phyloP scores from a whole-genome alignment of 116 monocot species.

The Cymodocea nodosa region DNA sequence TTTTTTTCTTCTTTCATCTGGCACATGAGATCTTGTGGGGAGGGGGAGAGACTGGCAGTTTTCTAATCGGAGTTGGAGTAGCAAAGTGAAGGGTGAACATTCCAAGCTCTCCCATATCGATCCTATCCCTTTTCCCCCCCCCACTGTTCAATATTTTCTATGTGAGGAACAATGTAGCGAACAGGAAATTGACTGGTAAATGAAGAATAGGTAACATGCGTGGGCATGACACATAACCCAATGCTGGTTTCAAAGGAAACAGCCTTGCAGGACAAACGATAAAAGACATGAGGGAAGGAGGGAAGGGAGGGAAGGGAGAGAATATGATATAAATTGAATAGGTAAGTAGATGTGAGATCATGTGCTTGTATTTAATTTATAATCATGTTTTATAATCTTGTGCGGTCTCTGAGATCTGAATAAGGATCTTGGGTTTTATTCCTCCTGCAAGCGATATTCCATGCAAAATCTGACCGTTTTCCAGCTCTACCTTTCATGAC shows the following conservation, averaged over 20 bases:
- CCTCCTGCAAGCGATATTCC: conserved; percentile 1
- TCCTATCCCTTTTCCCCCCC: background rate
- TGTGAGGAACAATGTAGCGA: background rate
- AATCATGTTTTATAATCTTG: background rate
- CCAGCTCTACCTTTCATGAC: too few relatives aligned
- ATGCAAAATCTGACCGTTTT: conserved; percentile 1
- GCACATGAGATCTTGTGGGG: conserved; percentile 10
- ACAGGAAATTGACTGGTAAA: conserved; percentile 7
- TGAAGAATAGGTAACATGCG: background rate
- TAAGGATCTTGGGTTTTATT: conserved; percentile 4
- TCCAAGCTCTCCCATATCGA: background rate
- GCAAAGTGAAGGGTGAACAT: conserved; percentile 3
- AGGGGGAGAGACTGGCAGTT: background rate
- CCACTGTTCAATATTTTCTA: background rate
- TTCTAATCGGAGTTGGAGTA: background rate
- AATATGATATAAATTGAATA: background rate
- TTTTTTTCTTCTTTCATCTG: background rate
- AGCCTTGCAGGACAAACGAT: conserved; percentile 1
- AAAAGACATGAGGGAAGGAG: background rate
- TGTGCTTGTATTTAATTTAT: background rate
- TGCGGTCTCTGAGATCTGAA: background rate
- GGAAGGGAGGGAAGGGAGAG: background rate
- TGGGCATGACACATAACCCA: conserved; percentile 1
- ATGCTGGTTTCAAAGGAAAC: conserved; percentile 12
- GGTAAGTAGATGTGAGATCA: conserved; percentile 1